Evolutionary conservation across 1,284 basidiomycete genomes (phyloP).

Genomic region (Microbotryum saponariae): DNA sequence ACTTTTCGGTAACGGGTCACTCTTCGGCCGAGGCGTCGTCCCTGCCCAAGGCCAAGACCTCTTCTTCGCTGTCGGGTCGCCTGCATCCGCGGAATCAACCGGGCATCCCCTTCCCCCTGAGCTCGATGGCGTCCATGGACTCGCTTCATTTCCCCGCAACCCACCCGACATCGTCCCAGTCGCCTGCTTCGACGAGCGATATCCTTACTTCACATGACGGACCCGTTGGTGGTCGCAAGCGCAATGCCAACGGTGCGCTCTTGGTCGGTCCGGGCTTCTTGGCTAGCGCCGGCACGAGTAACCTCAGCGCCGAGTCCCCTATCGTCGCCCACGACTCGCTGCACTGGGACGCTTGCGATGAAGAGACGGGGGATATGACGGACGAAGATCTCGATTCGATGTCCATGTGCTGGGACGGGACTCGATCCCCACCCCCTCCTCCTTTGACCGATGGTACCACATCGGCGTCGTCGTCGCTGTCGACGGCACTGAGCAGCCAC

Average conservation of each 20-base stretch:
- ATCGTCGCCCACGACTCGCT: constrained; percentile 15
- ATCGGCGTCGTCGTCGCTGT: constrained; percentile 17
- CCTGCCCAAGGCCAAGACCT: not conserved
- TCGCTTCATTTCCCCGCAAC: constrained; percentile 4
- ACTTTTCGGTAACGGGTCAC: constrained; percentile 8
- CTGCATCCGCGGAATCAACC: not conserved
- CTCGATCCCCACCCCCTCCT: constrained; percentile 3
- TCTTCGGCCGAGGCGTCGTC: not conserved
- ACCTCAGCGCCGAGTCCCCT: constrained; percentile 24
- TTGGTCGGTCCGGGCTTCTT: constrained; percentile 19
- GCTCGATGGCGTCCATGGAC: constrained; percentile 5
- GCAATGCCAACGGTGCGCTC: constrained; percentile 35
- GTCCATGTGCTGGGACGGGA: constrained; percentile 3
- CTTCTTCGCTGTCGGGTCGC: not conserved
- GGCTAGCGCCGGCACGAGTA: constrained; percentile 5
- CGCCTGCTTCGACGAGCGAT: not conserved
- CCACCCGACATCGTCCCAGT: not conserved
- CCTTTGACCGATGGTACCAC: constrained; percentile 25
- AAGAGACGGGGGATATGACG: constrained; percentile 24
- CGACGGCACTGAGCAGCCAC: constrained; percentile 16
- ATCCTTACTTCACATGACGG: constrained; percentile 7
- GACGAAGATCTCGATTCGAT: constrained; percentile 24
- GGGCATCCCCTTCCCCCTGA: constrained; percentile 3
- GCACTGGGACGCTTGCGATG: constrained; percentile 8
- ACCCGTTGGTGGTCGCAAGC: constrained; percentile 22